These are phyloP conservation scores for Stachybotrys elegans DNA, from an alignment of 2,329 filamentous ascomycete genomes.

Conservation along the genomic window DNA sequence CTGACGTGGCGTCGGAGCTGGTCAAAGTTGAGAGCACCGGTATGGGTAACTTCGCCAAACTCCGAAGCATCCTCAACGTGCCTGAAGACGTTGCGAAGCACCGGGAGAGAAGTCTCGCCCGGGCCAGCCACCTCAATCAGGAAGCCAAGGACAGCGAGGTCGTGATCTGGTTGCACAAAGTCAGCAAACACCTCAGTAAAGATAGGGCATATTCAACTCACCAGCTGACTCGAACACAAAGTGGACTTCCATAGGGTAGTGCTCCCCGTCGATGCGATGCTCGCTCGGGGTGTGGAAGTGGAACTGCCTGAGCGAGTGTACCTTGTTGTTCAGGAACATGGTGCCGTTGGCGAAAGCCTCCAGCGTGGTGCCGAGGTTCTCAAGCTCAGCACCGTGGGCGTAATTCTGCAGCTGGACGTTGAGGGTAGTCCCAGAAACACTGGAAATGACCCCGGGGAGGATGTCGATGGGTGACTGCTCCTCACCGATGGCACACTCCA, in stretches of 20 bases:
- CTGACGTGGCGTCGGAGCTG: constrained; percentile 28
- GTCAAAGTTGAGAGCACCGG: constrained; percentile 32
- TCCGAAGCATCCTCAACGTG: constrained; percentile 30
- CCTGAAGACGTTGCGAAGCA: constrained; percentile 24
- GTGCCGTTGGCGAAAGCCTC: constrained; percentile 42
- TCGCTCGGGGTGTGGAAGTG: constrained; percentile 55
- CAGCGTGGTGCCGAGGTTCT: constrained; percentile 42
- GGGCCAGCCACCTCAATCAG: constrained; percentile 2
- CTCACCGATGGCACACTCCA: constrained; percentile 37
- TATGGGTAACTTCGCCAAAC: constrained; percentile 29
- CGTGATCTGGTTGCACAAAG: background rate
- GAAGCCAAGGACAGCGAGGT: background rate
- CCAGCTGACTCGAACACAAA: constrained; percentile 30
- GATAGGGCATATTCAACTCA: constrained; percentile 13
- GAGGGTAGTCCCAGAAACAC: constrained; percentile 21
- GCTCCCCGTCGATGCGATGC: constrained; percentile 41
- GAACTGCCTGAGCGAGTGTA: constrained; percentile 44
- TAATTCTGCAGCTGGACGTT: constrained; percentile 25
- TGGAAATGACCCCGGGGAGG: constrained; percentile 6
- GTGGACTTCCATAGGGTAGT: constrained; percentile 35
- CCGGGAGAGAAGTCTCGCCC: background rate
- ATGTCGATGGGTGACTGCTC: constrained; percentile 52
- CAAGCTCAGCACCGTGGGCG: constrained; percentile 29
- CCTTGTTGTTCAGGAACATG: constrained; percentile 28
- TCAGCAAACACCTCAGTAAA: too few species aligned